Conservation (phyloP, 345 rosid genomes). For the Rubroshorea leprosula region DNA sequence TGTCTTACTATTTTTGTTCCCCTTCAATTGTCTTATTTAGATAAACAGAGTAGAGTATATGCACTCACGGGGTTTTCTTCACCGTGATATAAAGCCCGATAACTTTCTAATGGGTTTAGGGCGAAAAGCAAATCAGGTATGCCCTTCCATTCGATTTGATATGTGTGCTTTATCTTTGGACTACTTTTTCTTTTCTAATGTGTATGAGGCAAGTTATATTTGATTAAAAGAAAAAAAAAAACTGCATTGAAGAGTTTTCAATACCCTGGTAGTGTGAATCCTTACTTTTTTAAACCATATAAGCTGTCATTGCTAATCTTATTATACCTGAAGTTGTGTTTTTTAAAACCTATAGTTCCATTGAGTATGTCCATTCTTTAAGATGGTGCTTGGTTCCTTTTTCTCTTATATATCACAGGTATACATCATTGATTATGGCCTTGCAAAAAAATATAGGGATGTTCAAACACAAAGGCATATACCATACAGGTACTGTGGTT, state of each 20-base stretch:
- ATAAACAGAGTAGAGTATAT: constrained; percentile 85
- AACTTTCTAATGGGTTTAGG: constrained; percentile 92
- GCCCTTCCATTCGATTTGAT: neutral
- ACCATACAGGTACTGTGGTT: constrained; percentile 49
- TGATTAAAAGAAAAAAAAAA: too few species aligned
- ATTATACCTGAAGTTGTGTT: neutral
- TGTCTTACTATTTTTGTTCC: neutral
- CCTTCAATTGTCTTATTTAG: constrained; percentile 24
- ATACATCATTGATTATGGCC: constrained; percentile 77
- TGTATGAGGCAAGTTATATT: too few species aligned
- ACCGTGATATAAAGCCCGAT: constrained; percentile 92
- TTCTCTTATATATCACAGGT: constrained; percentile 34
- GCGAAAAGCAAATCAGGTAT: constrained; percentile 88
- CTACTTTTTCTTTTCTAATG: neutral
- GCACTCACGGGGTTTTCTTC: constrained; percentile 85
- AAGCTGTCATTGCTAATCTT: too few species aligned
- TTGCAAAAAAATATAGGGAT: constrained; percentile 83
- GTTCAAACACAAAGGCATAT: constrained; percentile 89
- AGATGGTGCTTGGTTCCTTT: neutral
- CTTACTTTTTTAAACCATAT: too few species aligned
- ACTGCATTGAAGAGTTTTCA: too few species aligned
- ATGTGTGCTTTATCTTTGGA: neutral
- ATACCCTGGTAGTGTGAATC: too few species aligned
- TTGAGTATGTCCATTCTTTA: too few species aligned
- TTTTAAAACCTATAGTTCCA: too few species aligned